Evolutionary conservation across 2,329 filamentous ascomycete species (phyloP).

Genomic region (Drechslerella coelobrocha): DNA sequence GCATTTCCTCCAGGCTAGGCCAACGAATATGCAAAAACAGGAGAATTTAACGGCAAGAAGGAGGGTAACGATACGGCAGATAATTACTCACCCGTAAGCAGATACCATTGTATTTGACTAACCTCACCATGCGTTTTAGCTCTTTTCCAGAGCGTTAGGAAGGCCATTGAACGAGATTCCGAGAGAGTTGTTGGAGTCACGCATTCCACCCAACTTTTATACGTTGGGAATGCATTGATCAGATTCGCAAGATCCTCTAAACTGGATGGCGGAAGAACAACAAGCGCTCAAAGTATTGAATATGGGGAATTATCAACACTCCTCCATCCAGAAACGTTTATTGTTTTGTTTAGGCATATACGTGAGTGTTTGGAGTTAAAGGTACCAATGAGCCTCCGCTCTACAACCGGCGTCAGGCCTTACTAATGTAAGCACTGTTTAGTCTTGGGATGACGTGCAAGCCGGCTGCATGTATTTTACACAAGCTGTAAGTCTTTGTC

Average conservation of each 20-base stretch:
- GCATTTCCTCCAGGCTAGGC: slow-evolving; percentile 57
- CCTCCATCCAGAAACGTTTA: slow-evolving; percentile 92
- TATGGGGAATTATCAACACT: slow-evolving; percentile 72
- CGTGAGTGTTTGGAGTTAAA: slow-evolving; percentile 80
- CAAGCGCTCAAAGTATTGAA: slow-evolving; percentile 59
- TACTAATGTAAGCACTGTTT: not conserved
- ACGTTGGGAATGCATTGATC: slow-evolving; percentile 84
- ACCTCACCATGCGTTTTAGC: too few species aligned
- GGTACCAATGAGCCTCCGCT: slow-evolving; percentile 62
- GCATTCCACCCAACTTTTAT: slow-evolving; percentile 87
- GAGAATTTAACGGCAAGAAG: too few species aligned
- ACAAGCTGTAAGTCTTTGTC: slow-evolving; percentile 67
- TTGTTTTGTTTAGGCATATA: slow-evolving; percentile 83
- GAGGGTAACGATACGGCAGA: too few species aligned
- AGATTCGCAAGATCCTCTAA: slow-evolving; percentile 78
- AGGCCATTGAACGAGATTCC: slow-evolving; percentile 87
- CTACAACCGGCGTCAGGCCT: not conserved
- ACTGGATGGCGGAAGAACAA: slow-evolving; percentile 65
- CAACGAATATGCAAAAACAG: too few species aligned
- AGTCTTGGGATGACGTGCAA: slow-evolving; percentile 74
- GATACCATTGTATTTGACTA: too few species aligned
- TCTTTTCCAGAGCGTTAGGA: slow-evolving; percentile 80
- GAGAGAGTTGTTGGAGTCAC: slow-evolving; percentile 74
- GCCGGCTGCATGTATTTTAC: slow-evolving; percentile 93
- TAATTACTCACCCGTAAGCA: too few species aligned